Evolutionary conservation across 768 basidiomycete species (phyloP), one percentile per base, ranked within the genome.

Genomic region (Coprinellus micaceus): DNA sequence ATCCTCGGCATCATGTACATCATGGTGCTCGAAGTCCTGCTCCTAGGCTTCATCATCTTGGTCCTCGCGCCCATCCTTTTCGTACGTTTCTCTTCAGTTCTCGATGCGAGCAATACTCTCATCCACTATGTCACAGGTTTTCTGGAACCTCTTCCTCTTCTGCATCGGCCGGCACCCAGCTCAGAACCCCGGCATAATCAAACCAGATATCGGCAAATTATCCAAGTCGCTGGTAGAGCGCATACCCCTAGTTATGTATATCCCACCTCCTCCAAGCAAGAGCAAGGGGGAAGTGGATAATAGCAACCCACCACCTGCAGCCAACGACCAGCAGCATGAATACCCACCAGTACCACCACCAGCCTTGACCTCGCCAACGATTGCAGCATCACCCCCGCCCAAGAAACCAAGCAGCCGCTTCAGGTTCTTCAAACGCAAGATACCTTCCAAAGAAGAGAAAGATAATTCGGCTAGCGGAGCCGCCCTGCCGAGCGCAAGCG

Each of bases 161-260:
- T 89, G 88, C 66, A 74, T 91, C 19, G 91, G 91, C 2, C 82
- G 90, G 21, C 89, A 90, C 64, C 91, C 91, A 2, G 67, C 91
- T 37, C 89, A 89, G 66, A 83, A 85, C 56, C 85, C 87, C 7
- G 76, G 79, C 53, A 77, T 82, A 66, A 88, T 92, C 67, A 85
- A 84, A 56, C 89, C 88, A 10, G 89, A 92, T 49, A 82, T 92
- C 39, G 86, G 82, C 4, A 90, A 91, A 65, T 72, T 93, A 7
- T 74, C 89, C 1, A 84, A 83, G 64, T 71, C 83, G 5, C 71
- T 86, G 7, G 89, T 94, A 22, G 88, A 92, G 53, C 79, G 79
- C 48, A 92, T 94, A 37, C 91, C 91, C 1, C 78, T 93, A 21
- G 91, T 92, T 25, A 81, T 91, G 60, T 94, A 92, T 70, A 92